phyloP scores from a whole-genome alignment of 495 filamentous ascomycete genomes.

The Rhypophila decipiens region DNA sequence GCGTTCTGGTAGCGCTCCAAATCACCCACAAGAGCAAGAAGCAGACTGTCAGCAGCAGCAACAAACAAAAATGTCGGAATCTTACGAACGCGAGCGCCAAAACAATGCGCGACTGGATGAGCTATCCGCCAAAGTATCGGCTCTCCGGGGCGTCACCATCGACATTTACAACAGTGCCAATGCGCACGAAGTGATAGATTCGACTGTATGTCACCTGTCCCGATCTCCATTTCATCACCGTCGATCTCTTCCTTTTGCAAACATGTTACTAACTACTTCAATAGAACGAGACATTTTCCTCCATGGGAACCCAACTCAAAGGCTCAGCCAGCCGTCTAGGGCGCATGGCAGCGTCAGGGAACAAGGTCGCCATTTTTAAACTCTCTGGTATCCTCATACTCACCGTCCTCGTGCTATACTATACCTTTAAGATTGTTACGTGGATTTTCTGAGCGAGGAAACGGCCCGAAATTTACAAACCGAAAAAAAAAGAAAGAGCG shows the following conservation, averaged over 20 bases:
- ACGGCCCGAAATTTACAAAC: neutral
- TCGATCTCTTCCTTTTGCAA: neutral
- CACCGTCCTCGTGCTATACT: constrained; percentile 67
- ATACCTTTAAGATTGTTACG: constrained; percentile 58
- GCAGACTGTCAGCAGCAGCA: constrained; percentile 4
- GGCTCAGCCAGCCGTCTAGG: constrained; percentile 80
- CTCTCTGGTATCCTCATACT: constrained; percentile 77
- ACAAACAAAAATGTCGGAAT: constrained; percentile 66
- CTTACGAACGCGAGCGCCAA: constrained; percentile 92
- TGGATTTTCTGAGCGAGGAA: constrained; percentile 47
- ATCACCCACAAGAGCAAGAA: neutral
- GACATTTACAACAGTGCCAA: constrained; percentile 96
- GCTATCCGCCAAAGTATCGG: constrained; percentile 81
- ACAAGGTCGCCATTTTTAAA: constrained; percentile 85
- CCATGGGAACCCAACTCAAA: constrained; percentile 61
- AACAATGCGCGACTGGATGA: constrained; percentile 94
- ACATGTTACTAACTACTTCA: neutral
- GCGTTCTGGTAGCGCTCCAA: neutral
- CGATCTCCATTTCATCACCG: neutral
- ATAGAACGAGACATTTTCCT: constrained; percentile 53
- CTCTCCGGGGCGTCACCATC: constrained; percentile 91
- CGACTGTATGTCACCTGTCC: constrained; percentile 53
- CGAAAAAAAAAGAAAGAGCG: too few species aligned
- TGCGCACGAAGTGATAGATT: constrained; percentile 78
- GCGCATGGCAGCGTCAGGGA: constrained; percentile 86